A percentile compares a stretch with the other conserved stretches of the same genome.
Evolutionary conservation across 1,139 yeast genomes (phyloP).

Genomic region (Taphrina wiesneri): DNA sequence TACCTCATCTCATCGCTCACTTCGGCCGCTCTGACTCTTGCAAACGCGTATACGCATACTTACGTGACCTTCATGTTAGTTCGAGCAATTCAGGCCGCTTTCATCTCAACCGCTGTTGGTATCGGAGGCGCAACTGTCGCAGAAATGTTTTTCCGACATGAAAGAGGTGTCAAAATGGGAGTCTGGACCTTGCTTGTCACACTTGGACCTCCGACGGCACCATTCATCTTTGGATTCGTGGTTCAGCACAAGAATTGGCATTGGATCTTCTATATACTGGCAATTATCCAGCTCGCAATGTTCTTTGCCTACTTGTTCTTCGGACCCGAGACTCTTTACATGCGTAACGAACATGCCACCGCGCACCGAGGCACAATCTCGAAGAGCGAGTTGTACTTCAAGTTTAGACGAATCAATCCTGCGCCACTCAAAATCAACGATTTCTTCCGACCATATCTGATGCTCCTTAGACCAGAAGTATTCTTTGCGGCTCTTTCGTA

Average conservation of each 20-base stretch:
- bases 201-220: slow-evolving; percentile 38
- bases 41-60: slow-evolving; percentile 40
- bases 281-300: slow-evolving; percentile 36
- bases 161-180: slow-evolving; percentile 40
- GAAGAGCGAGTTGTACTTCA: slow-evolving; percentile 6
- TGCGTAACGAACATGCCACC: slow-evolving; percentile 21
- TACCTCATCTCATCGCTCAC: slow-evolving; percentile 36
- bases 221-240: slow-evolving; percentile 41
- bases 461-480: slow-evolving; percentile 27
- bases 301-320: slow-evolving; percentile 31
- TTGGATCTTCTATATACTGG: slow-evolving; percentile 38
- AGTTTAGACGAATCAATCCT: slow-evolving; percentile 24
- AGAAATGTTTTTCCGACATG: slow-evolving; percentile 39
- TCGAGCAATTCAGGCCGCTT: slow-evolving; percentile 35
- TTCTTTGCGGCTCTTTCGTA: slow-evolving; percentile 41
- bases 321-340: slow-evolving; percentile 39
- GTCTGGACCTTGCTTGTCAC: slow-evolving; percentile 40
- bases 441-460: slow-evolving; percentile 25
- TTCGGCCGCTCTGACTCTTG: slow-evolving; percentile 36
- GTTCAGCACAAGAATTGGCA: slow-evolving; percentile 38
- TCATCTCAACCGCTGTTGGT: slow-evolving; percentile 38
- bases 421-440: slow-evolving; percentile 20
- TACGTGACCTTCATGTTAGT: slow-evolving; percentile 38
- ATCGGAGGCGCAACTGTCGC: slow-evolving; percentile 39
- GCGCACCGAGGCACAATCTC: background rate